Evolutionary conservation across 768 basidiomycete genomes (phyloP).

Genomic region (Lactifluus echinatus): DNA sequence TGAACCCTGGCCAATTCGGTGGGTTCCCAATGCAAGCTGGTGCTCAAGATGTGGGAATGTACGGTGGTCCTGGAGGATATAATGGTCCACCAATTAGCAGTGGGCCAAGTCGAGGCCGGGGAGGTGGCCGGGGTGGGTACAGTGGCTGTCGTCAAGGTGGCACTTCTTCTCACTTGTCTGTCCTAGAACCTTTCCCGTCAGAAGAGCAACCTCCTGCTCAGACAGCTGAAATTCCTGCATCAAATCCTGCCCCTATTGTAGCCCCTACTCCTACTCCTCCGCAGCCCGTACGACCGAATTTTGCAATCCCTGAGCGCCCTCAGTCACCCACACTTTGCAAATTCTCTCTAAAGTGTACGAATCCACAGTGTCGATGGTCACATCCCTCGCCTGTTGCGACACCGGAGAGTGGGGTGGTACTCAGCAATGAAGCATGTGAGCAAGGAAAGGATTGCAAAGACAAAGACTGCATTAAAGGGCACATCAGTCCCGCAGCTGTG

Average conservation of each 20-base stretch:
- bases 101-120: conserved; percentile 34
- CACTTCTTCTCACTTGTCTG: conserved; percentile 16
- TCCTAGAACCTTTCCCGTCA: conserved; percentile 2
- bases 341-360: conserved; percentile 84
- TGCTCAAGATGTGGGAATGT: conserved; percentile 41
- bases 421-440: conserved; percentile 91
- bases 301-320: conserved; percentile 64
- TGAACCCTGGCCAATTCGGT: conserved; percentile 56
- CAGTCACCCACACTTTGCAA: conserved; percentile 91
- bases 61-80: conserved; percentile 24
- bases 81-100: conserved; percentile 35
- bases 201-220: conserved; percentile 21
- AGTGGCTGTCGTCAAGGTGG: conserved; percentile 18
- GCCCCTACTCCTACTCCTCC: conserved; percentile 22
- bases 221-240: conserved; percentile 12
- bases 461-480: conserved; percentile 86
- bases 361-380: conserved; percentile 80
- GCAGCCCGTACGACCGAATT: conserved; percentile 35
- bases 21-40: conserved; percentile 53
- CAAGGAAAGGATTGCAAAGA: conserved; percentile 85
- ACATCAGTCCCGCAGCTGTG: conserved; percentile 80
- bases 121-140: conserved; percentile 26
- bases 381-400: conserved; percentile 98
- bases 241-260: conserved; percentile 19
- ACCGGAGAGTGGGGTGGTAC: conserved; percentile 85